Evolutionary conservation across 2,329 filamentous ascomycete species (phyloP), one percentile per base, ranked within the genome.

Genomic region (Talaromyces atroroseus): DNA sequence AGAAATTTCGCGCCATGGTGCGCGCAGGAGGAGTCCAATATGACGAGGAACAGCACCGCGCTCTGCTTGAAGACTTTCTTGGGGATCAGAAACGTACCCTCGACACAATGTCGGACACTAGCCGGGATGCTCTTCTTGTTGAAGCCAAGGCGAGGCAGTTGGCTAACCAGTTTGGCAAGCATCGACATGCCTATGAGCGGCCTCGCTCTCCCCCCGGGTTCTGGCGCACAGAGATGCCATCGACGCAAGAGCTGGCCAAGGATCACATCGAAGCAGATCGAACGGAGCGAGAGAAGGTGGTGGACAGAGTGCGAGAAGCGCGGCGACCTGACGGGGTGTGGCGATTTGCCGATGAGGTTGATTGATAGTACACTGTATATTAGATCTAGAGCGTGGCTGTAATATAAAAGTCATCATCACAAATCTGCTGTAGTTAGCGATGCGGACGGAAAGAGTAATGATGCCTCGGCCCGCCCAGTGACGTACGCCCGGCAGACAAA

Each of bases 211-310:
- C 94, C 12, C 90, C 90, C 1, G 92, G 91, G 0, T 97, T 90
- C 68, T 99, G 94, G 94, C 81, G 89, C 54, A 82, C 87, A 1
- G 92, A 95, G 63, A 95, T 99, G 68, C 92, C 92, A 1, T 84
- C 77, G 24, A 96, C 94, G 1, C 94, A 97, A 69, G 89, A 96
- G 71, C 73, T 86, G 26, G 77, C 82, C 62, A 75, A 78, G 52
- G 84, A 92, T 64, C 82, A 82, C 57, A 79, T 80, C 58, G 84
- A 85, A 66, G 88, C 87, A 0, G 78, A 77, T n/a, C 79, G 78
- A 63, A 74, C 82, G 58, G 86, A 88, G 66, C 80, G 79, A 61
- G 77, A 83, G 50, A 80, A 83, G 56, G 79, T 96, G 1, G 80
- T 85, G 61, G 85, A 89, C 65, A 82, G 91, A 66, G 88, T 90